Evolutionary conservation across 352 stramenopile genomes (phyloP).

Genomic region (Globisporangium paddicum): DNA sequence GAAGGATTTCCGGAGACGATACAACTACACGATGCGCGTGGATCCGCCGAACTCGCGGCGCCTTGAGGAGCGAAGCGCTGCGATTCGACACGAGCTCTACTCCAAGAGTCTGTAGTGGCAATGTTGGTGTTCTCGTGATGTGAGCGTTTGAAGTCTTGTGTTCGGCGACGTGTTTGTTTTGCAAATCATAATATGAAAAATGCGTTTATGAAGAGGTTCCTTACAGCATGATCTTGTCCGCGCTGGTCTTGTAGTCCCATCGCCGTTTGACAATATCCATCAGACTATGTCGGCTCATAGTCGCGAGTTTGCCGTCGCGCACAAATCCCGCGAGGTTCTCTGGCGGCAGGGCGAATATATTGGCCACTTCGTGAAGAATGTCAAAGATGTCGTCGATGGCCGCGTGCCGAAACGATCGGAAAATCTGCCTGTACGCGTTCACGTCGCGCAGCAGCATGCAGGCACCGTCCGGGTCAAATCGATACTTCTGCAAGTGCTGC

Average conservation of each 20-base stretch:
- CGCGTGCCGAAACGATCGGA: slow-evolving; percentile 35
- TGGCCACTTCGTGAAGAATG: slow-evolving; percentile 75
- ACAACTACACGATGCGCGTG: slow-evolving; percentile 89
- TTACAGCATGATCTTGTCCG: slow-evolving; percentile 64
- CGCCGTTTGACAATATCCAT: slow-evolving; percentile 69
- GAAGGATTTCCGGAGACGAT: slow-evolving; percentile 86
- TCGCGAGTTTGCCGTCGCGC: slow-evolving; percentile 65
- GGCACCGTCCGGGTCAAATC: slow-evolving; percentile 76
- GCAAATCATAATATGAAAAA: background rate
- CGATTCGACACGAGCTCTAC: slow-evolving; percentile 78
- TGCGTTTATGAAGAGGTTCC: background rate
- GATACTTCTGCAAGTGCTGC: slow-evolving; percentile 67
- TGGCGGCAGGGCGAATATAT: slow-evolving; percentile 70
- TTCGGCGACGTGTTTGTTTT: background rate
- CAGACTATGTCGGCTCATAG: slow-evolving; percentile 51
- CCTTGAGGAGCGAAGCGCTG: slow-evolving; percentile 79
- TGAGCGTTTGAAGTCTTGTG: background rate
- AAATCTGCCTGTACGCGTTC: slow-evolving; percentile 67
- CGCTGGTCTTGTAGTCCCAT: slow-evolving; percentile 80
- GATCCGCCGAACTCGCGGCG: slow-evolving; percentile 83
- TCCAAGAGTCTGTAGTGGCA: slow-evolving; percentile 67
- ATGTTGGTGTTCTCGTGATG: background rate
- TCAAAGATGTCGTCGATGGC: slow-evolving; percentile 69
- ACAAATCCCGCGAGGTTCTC: slow-evolving; percentile 79
- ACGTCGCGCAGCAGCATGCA: slow-evolving; percentile 81